Evolutionary conservation across 2,329 filamentous ascomycete species (phyloP).

Genomic region (Sporothrix variecibatus): DNA sequence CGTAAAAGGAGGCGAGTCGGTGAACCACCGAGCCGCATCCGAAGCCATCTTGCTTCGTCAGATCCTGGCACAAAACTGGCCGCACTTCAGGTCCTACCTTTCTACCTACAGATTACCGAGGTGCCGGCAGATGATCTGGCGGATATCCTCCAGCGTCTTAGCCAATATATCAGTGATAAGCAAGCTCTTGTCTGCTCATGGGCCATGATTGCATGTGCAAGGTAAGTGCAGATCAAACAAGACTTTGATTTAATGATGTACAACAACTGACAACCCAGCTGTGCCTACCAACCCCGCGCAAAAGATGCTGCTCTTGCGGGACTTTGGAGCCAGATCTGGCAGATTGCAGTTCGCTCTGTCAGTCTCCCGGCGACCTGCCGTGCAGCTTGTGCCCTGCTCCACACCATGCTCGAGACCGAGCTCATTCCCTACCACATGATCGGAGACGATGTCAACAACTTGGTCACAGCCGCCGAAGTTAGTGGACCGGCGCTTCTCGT

Average conservation of each 20-base stretch:
- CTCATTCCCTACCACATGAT: conserved; percentile 69
- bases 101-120: conserved; percentile 52
- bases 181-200: conserved; percentile 68
- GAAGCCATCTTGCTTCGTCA: conserved; percentile 49
- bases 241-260: not conserved
- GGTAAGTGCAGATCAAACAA: conserved; percentile 43
- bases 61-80: conserved; percentile 51
- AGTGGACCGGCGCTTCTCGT: conserved; percentile 76
- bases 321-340: conserved; percentile 75
- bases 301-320: conserved; percentile 44
- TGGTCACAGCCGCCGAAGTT: conserved; percentile 75
- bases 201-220: conserved; percentile 80
- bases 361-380: conserved; percentile 72
- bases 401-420: conserved; percentile 64
- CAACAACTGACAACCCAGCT: conserved; percentile 45
- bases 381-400: conserved; percentile 73
- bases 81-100: conserved; percentile 60
- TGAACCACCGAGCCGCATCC: conserved; percentile 48
- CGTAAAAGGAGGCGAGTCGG: conserved; percentile 54
- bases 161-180: conserved; percentile 67
- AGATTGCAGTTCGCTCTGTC: conserved; percentile 69
- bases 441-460: conserved; percentile 68
- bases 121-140: conserved; percentile 54
- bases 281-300: conserved; percentile 48
- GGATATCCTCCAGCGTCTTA: conserved; percentile 60